Evolutionary conservation across 139 green algal species (phyloP).

Genomic region (Coelastrella sp.): DNA sequence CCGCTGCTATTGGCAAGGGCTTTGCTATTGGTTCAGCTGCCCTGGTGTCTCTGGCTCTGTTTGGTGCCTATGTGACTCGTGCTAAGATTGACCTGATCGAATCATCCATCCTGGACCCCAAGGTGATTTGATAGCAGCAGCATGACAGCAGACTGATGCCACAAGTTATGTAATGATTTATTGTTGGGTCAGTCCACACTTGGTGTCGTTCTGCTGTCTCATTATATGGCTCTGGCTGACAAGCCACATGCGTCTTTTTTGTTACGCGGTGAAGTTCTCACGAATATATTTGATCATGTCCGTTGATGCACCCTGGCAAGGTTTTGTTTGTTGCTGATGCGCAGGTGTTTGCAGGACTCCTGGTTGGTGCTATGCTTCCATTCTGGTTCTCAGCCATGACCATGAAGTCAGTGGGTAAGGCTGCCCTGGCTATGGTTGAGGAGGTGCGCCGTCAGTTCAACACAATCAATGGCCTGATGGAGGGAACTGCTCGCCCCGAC

Average conservation of each 20-base stretch:
- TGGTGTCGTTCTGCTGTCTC: too few species aligned
- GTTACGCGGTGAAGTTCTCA: too few species aligned
- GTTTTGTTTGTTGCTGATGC: not conserved
- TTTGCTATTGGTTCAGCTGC: constrained; percentile 98
- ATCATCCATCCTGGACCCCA: constrained; percentile 93
- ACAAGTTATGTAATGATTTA: too few species aligned
- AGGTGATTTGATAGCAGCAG: too few species aligned
- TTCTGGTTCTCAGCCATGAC: constrained; percentile 99
- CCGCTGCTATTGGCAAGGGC: constrained; percentile 97
- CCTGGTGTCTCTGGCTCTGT: constrained; percentile 97
- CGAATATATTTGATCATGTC: too few species aligned
- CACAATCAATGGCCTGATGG: constrained; percentile 93
- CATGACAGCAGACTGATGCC: too few species aligned
- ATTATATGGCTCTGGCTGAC: too few species aligned
- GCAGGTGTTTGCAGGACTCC: constrained; percentile 91
- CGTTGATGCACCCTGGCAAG: too few species aligned
- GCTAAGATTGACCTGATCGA: constrained; percentile 84
- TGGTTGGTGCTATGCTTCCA: constrained; percentile 96
- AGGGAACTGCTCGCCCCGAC: constrained; percentile 92
- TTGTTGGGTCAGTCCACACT: too few species aligned
- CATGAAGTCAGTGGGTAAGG: constrained; percentile 98
- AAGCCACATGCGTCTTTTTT: too few species aligned
- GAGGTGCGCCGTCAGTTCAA: constrained; percentile 95
- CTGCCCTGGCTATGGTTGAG: constrained; percentile 87
- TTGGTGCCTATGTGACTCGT: constrained; percentile 94